Conservation (phyloP, 2,329 filamentous ascomycete genomes). For the Fusarium goolgardi region DNA sequence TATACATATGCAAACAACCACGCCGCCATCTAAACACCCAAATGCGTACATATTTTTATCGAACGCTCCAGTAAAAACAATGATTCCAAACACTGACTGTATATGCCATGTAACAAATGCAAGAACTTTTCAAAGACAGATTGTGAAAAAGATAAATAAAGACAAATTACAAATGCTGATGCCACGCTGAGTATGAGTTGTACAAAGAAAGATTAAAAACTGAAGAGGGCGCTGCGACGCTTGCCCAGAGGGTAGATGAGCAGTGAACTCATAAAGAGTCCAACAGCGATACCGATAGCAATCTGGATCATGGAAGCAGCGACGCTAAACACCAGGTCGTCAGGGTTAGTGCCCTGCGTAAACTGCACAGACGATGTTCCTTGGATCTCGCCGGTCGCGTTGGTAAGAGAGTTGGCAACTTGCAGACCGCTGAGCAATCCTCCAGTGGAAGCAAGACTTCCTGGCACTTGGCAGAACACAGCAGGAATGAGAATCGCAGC, state of each 20-base stretch:
- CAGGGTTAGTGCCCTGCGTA: conserved; percentile 41
- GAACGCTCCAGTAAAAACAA: background rate
- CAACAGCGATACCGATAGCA: conserved; percentile 64
- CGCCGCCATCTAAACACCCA: background rate
- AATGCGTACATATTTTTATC: conserved; percentile 4
- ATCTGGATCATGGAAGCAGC: conserved; percentile 65
- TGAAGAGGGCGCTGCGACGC: conserved; percentile 62
- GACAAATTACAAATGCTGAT: conserved; percentile 12
- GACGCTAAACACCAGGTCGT: conserved; percentile 58
- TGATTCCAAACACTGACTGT: background rate
- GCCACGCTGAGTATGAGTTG: conserved; percentile 13
- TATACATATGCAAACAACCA: conserved; percentile 2
- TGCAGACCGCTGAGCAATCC: conserved; percentile 59
- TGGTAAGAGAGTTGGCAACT: conserved; percentile 58
- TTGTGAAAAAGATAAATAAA: background rate
- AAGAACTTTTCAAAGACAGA: conserved; percentile 12
- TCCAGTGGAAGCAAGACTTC: conserved; percentile 60
- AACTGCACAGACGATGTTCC: conserved; percentile 50
- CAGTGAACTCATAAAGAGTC: conserved; percentile 62
- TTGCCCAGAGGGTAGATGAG: conserved; percentile 63
- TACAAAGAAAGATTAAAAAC: conserved; percentile 51
- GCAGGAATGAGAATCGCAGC: conserved; percentile 61
- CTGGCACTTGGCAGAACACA: conserved; percentile 62
- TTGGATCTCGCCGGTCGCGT: conserved; percentile 51
- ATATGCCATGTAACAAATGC: conserved; percentile 1